phyloP scores from a whole-genome alignment of 768 basidiomycete species.

The Tulasnella sp. region DNA sequence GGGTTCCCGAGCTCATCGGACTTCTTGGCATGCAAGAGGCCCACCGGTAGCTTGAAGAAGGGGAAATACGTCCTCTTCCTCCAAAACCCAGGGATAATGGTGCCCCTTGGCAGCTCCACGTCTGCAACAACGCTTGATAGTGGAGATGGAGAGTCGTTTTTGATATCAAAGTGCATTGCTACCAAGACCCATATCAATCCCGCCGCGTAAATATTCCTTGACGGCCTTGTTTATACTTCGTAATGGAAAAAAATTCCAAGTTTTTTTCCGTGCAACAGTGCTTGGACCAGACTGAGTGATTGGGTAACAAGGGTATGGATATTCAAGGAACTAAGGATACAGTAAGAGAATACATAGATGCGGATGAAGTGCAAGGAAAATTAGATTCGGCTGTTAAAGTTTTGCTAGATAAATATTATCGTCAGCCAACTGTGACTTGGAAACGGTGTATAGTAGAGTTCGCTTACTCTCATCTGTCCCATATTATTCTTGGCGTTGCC shows the following conservation, averaged over 20 bases:
- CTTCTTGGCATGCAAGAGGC: conserved; percentile 6
- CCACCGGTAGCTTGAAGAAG: neutral
- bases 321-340: neutral
- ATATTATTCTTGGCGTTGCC: conserved; percentile 1
- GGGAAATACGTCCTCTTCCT: neutral
- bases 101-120: neutral
- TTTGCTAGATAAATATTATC: neutral
- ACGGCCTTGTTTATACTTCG: neutral
- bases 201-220: neutral
- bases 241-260: neutral
- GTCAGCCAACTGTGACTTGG: neutral
- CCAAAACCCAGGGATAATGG: neutral
- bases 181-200: neutral
- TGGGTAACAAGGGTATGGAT: neutral
- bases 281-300: neutral
- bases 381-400: neutral
- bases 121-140: neutral
- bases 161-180: neutral
- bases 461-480: conserved; percentile 2
- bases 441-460: neutral
- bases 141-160: neutral
- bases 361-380: neutral
- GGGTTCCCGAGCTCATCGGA: neutral
- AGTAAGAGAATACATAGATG: neutral
- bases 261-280: neutral